Percentiles rank a stretch among this genome's conserved stretches.
These are phyloP conservation scores for Starmera amethionina DNA, from an alignment of 805 yeast species.

Conservation along the genomic window DNA sequence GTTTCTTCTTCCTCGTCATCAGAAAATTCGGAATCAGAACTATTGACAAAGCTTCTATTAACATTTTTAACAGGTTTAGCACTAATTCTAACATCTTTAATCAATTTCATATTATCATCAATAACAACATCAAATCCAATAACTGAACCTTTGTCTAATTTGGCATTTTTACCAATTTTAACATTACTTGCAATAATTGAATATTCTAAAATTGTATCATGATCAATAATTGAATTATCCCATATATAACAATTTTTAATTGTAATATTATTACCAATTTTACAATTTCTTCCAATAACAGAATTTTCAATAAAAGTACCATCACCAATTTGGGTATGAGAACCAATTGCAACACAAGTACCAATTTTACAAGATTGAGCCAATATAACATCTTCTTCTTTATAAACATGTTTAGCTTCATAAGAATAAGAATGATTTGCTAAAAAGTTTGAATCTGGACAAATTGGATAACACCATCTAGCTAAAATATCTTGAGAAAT, in stretches of 20 bases:
- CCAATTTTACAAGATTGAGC: slow-evolving; percentile 90
- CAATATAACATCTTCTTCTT: slow-evolving; percentile 77
- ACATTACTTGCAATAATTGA: slow-evolving; percentile 67
- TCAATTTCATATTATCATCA: slow-evolving; percentile 41
- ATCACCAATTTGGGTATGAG: slow-evolving; percentile 67
- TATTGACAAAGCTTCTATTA: slow-evolving; percentile 21
- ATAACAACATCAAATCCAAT: slow-evolving; percentile 68
- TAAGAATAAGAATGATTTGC: slow-evolving; percentile 67
- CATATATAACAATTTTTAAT: slow-evolving; percentile 76
- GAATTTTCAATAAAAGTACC: slow-evolving; percentile 56
- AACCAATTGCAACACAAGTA: slow-evolving; percentile 74
- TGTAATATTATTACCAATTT: slow-evolving; percentile 66
- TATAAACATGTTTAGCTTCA: slow-evolving; percentile 79
- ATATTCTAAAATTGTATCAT: slow-evolving; percentile 45
- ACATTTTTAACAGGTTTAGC: slow-evolving; percentile 32
- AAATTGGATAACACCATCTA: slow-evolving; percentile 88
- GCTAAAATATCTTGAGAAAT: slow-evolving; percentile 83
- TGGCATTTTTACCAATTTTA: slow-evolving; percentile 39
- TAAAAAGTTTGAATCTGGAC: slow-evolving; percentile 73
- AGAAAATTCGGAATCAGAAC: slow-evolving; percentile 20
- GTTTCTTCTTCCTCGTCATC: slow-evolving; percentile 9
- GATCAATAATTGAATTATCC: slow-evolving; percentile 72
- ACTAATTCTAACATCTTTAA: slow-evolving; percentile 41
- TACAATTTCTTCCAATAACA: slow-evolving; percentile 79
- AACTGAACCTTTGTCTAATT: slow-evolving; percentile 60